Conservation (phyloP, 305 asterid species). For the Fraxinus angustifolia region DNA sequence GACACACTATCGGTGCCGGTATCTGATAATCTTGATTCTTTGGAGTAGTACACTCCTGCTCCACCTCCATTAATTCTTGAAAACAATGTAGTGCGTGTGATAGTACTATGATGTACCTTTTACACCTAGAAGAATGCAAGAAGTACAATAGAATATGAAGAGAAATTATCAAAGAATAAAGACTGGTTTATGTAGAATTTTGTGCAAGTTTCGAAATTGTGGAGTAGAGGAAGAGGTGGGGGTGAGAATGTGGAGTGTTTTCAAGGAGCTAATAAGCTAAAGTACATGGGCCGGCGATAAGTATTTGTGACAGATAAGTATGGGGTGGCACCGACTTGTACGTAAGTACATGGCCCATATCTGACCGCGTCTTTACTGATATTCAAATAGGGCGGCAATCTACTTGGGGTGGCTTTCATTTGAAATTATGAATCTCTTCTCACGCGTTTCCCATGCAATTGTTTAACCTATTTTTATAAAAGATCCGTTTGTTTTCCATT, state of each 20-base stretch:
- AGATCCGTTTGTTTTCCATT: too few relatives aligned
- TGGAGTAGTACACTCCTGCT: constrained; percentile 71
- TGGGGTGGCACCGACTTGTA: constrained; percentile 54
- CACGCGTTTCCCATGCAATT: not conserved
- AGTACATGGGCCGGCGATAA: not conserved
- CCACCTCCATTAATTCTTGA: constrained; percentile 35
- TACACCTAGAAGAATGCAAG: not conserved
- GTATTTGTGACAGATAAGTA: constrained; percentile 41
- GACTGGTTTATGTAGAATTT: constrained; percentile 16
- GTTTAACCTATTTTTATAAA: too few relatives aligned
- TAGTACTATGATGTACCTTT: not conserved
- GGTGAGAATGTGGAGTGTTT: not conserved
- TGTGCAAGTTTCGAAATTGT: not conserved
- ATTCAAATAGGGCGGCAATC: constrained; percentile 40
- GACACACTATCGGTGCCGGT: constrained; percentile 47
- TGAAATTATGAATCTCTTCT: not conserved
- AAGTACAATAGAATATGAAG: not conserved
- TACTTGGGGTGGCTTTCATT: not conserved
- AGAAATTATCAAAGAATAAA: constrained; percentile 1
- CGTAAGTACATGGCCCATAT: constrained; percentile 31
- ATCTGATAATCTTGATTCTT: constrained; percentile 48
- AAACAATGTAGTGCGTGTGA: not conserved
- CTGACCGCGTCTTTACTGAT: constrained; percentile 28
- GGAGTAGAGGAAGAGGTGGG: not conserved
- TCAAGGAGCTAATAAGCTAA: not conserved